A percentile compares a stretch with the other conserved stretches of the same genome.
Conservation (phyloP, 108 stramenopile genomes). For the Nitzschia sp. region DNA sequence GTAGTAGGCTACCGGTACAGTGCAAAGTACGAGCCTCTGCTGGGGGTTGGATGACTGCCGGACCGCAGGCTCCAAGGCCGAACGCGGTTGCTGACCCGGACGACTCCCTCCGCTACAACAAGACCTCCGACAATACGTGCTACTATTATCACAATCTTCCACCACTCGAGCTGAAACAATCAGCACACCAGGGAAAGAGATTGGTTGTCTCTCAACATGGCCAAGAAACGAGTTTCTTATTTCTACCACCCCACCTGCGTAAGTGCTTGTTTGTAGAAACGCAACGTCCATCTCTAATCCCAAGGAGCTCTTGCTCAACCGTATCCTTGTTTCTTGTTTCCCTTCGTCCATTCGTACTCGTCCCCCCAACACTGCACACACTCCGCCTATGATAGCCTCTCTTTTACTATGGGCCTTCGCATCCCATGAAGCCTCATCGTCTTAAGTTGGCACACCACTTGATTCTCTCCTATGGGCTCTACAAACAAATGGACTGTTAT, state of each 20-base stretch:
- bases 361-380: not conserved
- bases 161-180: not conserved
- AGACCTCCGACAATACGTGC: too few species aligned
- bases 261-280: constrained; percentile 27
- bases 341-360: not conserved
- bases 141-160: too few species aligned
- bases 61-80: too few species aligned
- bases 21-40: too few species aligned
- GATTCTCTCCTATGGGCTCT: constrained; percentile 92
- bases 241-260: constrained; percentile 96
- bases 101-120: too few species aligned
- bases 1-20: too few species aligned
- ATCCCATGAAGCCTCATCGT: constrained; percentile 99
- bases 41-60: too few species aligned
- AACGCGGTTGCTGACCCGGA: too few species aligned
- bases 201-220: constrained; percentile 29
- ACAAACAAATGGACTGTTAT: constrained; percentile 98
- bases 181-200: not conserved
- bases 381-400: constrained; percentile 37
- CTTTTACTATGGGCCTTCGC: constrained; percentile 99
- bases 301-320: too few species aligned
- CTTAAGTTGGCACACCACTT: constrained; percentile 98
- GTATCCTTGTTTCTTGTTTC: not conserved
- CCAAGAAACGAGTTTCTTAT: constrained; percentile 89
- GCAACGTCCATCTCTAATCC: not conserved